Percentiles rank a stretch among this genome's conserved stretches.
These are phyloP conservation scores for Chlamydomonas sp. DNA, from an alignment of 139 green algal species.

Conservation along the genomic window DNA sequence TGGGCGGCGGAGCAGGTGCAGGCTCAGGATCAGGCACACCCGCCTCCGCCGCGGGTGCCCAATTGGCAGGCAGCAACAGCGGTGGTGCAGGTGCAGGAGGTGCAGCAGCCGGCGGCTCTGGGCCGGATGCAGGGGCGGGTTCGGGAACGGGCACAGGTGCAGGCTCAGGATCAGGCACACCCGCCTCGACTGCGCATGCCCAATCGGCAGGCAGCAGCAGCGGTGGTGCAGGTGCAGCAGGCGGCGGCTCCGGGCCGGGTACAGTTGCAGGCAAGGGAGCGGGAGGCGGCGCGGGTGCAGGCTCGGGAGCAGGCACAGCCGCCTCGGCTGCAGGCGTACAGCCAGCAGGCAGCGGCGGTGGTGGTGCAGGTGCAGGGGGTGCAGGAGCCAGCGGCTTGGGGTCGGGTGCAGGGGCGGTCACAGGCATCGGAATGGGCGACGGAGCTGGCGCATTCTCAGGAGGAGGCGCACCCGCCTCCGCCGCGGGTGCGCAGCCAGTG, in stretches of 20 bases:
- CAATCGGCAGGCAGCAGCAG: neutral
- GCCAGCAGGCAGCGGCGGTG: constrained; percentile 4
- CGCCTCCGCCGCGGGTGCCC: neutral
- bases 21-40: neutral
- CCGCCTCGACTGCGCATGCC: neutral
- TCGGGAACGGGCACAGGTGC: neutral
- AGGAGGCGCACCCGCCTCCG: neutral
- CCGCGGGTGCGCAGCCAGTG: neutral
- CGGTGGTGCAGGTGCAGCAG: neutral
- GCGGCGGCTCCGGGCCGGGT: neutral
- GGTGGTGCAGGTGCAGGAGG: neutral
- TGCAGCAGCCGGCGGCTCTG: neutral
- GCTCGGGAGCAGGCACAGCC: neutral
- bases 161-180: neutral
- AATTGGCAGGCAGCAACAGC: neutral
- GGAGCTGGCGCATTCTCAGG: neutral
- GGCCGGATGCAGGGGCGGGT: neutral
- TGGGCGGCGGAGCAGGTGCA: neutral
- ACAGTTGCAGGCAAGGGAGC: neutral
- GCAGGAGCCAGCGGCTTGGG: neutral
- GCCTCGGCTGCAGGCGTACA: no score
- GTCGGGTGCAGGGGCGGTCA: neutral
- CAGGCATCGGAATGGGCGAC: neutral
- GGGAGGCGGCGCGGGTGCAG: neutral
- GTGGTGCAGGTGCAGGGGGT: neutral